Percentiles rank a stretch among this genome's conserved stretches.
These are phyloP conservation scores for Pholiota microspora DNA, from an alignment of 768 basidiomycete species.

Conservation along the genomic window DNA sequence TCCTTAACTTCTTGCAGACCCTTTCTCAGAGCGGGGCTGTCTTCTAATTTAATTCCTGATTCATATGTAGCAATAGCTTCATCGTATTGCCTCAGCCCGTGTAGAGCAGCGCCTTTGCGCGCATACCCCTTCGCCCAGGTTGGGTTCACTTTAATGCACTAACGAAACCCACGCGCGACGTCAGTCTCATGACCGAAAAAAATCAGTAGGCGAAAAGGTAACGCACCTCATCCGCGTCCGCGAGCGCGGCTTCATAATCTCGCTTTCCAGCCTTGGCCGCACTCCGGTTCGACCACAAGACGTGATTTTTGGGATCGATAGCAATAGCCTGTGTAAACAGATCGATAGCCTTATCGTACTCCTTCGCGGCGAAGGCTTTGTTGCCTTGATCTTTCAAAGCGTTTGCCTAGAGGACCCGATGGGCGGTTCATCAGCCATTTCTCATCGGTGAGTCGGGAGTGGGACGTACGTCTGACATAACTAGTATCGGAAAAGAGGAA, in stretches of 20 bases:
- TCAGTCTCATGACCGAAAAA: conserved; percentile 4
- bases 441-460: not conserved
- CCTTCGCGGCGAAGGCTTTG: conserved; percentile 91
- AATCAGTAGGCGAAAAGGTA: not conserved
- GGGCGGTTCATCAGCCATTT: conserved; percentile 1
- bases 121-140: conserved; percentile 90
- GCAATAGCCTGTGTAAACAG: conserved; percentile 81
- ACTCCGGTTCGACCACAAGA: conserved; percentile 90
- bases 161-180: not conserved
- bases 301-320: conserved; percentile 80
- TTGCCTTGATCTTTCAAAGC: conserved; percentile 90
- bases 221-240: conserved; percentile 87
- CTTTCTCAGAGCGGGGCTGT: conserved; percentile 78
- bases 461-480: conserved; percentile 41
- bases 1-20: conserved; percentile 87
- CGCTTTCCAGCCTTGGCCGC: conserved; percentile 88
- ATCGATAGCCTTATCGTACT: conserved; percentile 87
- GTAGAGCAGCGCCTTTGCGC: conserved; percentile 90
- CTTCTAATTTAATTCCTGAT: conserved; percentile 76
- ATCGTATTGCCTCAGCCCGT: conserved; percentile 74
- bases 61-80: conserved; percentile 87
- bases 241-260: conserved; percentile 70
- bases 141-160: conserved; percentile 81
- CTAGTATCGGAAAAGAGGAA: conserved; percentile 6
- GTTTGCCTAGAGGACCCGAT: conserved; percentile 37